Conservation (phyloP, 257 asterid species). For the Solanum lignicaule region DNA sequence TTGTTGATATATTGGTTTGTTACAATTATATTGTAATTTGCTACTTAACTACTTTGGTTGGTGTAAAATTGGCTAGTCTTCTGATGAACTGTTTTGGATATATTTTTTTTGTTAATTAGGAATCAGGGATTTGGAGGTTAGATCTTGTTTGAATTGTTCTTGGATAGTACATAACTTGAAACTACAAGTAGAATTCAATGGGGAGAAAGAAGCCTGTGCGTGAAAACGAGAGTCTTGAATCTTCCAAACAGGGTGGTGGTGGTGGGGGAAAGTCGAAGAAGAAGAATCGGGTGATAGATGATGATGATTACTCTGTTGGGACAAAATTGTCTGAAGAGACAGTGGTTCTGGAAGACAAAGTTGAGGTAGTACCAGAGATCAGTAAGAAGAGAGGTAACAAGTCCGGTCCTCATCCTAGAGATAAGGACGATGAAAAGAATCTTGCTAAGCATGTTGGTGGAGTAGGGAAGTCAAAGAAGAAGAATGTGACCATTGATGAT, state of each 20-base stretch:
- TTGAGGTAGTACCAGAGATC: constrained; percentile 17
- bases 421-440: constrained; percentile 25
- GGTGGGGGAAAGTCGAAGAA: constrained; percentile 69
- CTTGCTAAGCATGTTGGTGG: constrained; percentile 12
- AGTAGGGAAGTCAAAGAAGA: constrained; percentile 67
- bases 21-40: background rate
- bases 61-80: background rate
- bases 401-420: constrained; percentile 16
- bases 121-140: background rate
- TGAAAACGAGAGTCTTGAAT: constrained; percentile 38
- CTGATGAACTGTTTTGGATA: background rate
- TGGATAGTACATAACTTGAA: constrained; percentile 1
- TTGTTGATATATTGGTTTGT: too few relatives aligned
- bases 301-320: constrained; percentile 67
- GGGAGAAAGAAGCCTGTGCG: constrained; percentile 66
- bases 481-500: constrained; percentile 23
- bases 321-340: constrained; percentile 56
- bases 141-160: background rate
- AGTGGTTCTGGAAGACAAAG: constrained; percentile 40
- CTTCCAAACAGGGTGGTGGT: constrained; percentile 4
- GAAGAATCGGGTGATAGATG: constrained; percentile 50
- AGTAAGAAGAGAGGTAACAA: constrained; percentile 48
- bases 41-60: background rate
- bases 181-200: constrained; percentile 26
- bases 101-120: background rate